Base-by-base conservation (phyloP, 768 basidiomycete species). In the Thelephora ganbajun region DNA sequence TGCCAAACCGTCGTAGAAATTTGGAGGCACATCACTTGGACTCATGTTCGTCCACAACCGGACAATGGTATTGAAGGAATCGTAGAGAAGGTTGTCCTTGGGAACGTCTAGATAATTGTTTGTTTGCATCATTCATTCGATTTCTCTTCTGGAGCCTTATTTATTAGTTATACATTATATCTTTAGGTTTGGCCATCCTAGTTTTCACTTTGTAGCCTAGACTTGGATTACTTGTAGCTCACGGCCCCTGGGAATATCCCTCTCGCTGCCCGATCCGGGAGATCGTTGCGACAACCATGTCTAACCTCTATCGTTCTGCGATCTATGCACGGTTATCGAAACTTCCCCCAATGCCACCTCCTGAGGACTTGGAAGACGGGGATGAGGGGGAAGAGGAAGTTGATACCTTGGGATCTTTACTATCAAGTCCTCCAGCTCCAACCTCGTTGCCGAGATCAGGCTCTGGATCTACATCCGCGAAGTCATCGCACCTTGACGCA, bases 251-350 rank as follows among this genome's bases (percentile, higher is more conserved):
- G 26, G 26, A 4, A 30, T 30, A 30, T 30, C 9, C 26, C 26
- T n/a, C n/a, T n/a, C n/a, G n/a, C n/a, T n/a, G 26, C 26, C 9
- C 26, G 26, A 30, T 30, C 26, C 9, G 4, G 26, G 9, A 30
- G 26, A 30, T 30, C 26, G 26, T 30, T 30, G 26, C 26, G 26
- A 30, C 26, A 30, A 30, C 39, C 22, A 84, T 87, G 82, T 84
- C 83, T 12, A 66, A 78, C 55, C 66, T 91, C 4, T 78, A 80
- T 59, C 83, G 84, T 48, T 85, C 84, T 51, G 78, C 90, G 9
- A 70, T 94, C 50, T 74, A 74, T 52, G 79, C 86, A 2, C 74
- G 85, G 35, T 68, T 90, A 35, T 69, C 83, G 3, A 88, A 81
- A 56, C 63, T 92, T n/a, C 87, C 87, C 5, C 58, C 62, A 13